Evolutionary conservation across 306 rosid species (phyloP).

Genomic region (Rosa multiflora): DNA sequence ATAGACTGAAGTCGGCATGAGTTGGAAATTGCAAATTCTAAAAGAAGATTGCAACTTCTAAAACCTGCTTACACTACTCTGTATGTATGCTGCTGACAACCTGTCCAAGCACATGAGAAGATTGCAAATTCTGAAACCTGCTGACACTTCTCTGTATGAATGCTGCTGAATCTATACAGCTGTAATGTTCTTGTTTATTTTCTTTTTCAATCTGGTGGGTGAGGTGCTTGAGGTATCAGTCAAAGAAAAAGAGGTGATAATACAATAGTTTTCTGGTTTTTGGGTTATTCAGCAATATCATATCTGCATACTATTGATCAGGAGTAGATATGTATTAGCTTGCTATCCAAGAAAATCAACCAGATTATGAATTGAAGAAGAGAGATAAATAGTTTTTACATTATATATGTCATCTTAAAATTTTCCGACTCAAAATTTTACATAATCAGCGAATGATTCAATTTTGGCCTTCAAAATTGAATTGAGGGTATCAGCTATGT

Average conservation of each 20-base stretch:
- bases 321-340: not conserved
- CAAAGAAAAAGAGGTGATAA: not conserved
- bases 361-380: not conserved
- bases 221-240: not conserved
- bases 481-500: not conserved
- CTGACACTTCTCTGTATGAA: not conserved
- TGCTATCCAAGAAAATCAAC: not conserved
- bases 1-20: no score
- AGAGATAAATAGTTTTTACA: not conserved
- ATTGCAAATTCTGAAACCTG: not conserved
- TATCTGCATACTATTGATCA: not conserved
- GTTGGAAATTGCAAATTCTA: no score
- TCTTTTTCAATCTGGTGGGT: not conserved
- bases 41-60: no score
- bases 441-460: no score
- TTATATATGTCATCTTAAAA: no score
- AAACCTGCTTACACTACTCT: no score
- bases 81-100: not conserved
- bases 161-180: not conserved
- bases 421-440: no score
- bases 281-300: not conserved
- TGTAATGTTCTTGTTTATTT: not conserved
- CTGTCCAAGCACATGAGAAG: not conserved
- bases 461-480: no score
- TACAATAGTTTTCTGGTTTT: not conserved